Base-by-base conservation (phyloP, 2,329 filamentous ascomycete species). In the Chaetothyriales sp. region DNA sequence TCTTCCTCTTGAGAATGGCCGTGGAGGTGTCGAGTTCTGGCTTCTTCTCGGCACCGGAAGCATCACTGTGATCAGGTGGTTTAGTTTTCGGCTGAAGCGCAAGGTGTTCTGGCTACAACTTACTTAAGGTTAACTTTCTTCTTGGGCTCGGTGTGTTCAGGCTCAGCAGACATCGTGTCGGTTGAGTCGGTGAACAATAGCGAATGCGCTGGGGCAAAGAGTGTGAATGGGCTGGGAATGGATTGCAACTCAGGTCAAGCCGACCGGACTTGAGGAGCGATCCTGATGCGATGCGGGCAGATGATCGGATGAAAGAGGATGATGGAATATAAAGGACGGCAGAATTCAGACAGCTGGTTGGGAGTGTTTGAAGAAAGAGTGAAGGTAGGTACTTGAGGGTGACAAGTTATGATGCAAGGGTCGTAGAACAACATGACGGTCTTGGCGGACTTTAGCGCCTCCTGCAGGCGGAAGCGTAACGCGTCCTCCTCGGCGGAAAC, bases 1-100 rank as follows among this genome's bases (percentile, higher is more conserved):
- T 98, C 84, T 98, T 98, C 80, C 96, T 96, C 77, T 95, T 96
- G 65, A 98, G 80, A 63, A 98, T 98, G 61, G 92, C 92, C 45
- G 92, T 98, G 49, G 92, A 81, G 56, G 83, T 87, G 66, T 95
- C 92, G 68, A 95, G 86, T 63, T 87, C 82, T 82, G 86, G 78
- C 74, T 85, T 92, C 71, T 81, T 78, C 68, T 94, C 87, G 57
- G 85, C 83, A 67, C 89, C 89, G 55, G 89, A 95, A 66, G 85
- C 75, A 71, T 95, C 88, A 73, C 88, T 95, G 61, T 39, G 20
- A 18, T 18, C 7, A 48, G 7, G 43, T 49, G 20, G 44, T 3
- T 32, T 42, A 18, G 60, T 51, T 54, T 52, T 43, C 44, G 18
- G 52, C n/a, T 39, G 49, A 51, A 52, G 59, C 57, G 53, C 44